Conservation (phyloP, 2,329 filamentous ascomycete species). For the Aspergillus uvarum region DNA sequence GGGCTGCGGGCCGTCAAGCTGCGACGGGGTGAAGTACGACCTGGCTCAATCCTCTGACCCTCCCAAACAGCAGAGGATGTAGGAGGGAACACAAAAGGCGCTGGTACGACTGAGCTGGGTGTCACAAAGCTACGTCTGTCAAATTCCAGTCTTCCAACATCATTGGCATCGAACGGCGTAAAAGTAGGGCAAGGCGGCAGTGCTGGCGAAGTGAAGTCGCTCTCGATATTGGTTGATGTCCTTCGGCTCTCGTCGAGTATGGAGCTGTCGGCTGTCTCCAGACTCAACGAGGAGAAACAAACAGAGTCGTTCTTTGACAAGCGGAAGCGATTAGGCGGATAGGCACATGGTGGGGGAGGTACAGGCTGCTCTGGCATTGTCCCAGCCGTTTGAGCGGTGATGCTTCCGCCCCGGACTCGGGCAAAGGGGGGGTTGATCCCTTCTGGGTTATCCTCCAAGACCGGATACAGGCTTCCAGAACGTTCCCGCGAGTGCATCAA, state of each 20-base stretch:
- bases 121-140: constrained; percentile 31
- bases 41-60: constrained; percentile 24
- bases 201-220: constrained; percentile 31
- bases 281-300: constrained; percentile 37
- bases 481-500: constrained; percentile 25
- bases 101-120: constrained; percentile 24
- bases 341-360: constrained; percentile 36
- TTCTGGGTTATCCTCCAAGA: constrained; percentile 25
- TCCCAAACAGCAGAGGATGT: constrained; percentile 23
- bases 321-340: constrained; percentile 32
- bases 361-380: constrained; percentile 37
- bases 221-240: constrained; percentile 28
- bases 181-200: constrained; percentile 37
- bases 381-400: constrained; percentile 36
- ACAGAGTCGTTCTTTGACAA: constrained; percentile 38
- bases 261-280: constrained; percentile 41
- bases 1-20: constrained; percentile 36
- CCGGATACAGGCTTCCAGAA: constrained; percentile 23
- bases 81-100: constrained; percentile 29
- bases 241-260: constrained; percentile 36
- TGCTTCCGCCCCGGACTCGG: constrained; percentile 33
- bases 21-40: constrained; percentile 31
- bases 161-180: constrained; percentile 39
- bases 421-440: constrained; percentile 24
- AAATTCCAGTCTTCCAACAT: constrained; percentile 33